phyloP scores from a whole-genome alignment of 179 eudicot species.

The Silene coronaria region DNA sequence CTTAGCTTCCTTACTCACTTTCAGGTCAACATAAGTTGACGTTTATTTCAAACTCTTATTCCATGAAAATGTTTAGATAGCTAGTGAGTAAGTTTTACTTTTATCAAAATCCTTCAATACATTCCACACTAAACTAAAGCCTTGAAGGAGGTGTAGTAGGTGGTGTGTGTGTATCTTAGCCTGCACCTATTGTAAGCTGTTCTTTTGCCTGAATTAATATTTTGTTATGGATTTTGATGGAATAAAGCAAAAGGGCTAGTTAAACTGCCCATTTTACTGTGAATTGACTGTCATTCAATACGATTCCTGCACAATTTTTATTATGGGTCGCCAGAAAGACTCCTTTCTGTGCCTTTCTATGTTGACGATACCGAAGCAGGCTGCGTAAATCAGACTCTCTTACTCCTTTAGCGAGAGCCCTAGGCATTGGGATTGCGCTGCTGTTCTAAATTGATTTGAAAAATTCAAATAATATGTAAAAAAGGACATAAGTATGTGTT shows the following conservation, averaged over 20 bases:
- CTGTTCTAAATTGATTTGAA: slow-evolving; percentile 11
- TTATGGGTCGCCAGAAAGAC: not conserved
- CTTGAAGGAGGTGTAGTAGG: not conserved
- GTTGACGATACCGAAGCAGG: not conserved
- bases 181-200: not conserved
- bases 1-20: not conserved
- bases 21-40: not conserved
- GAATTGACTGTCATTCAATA: no score
- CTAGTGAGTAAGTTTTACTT: not conserved
- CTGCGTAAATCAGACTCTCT: not conserved
- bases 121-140: not conserved
- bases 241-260: no score
- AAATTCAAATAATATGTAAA: slow-evolving; percentile 15
- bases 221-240: no score
- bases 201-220: not conserved
- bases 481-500: slow-evolving; percentile 35
- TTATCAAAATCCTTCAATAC: not conserved
- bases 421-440: not conserved
- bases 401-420: not conserved
- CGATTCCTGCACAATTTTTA: not conserved
- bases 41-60: not conserved
- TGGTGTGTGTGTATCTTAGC: not conserved
- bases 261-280: not conserved
- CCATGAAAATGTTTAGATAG: not conserved
- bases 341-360: not conserved